These are phyloP conservation scores for Lineolata rhizophorae DNA, from an alignment of 495 filamentous ascomycete species.

Conservation along the genomic window DNA sequence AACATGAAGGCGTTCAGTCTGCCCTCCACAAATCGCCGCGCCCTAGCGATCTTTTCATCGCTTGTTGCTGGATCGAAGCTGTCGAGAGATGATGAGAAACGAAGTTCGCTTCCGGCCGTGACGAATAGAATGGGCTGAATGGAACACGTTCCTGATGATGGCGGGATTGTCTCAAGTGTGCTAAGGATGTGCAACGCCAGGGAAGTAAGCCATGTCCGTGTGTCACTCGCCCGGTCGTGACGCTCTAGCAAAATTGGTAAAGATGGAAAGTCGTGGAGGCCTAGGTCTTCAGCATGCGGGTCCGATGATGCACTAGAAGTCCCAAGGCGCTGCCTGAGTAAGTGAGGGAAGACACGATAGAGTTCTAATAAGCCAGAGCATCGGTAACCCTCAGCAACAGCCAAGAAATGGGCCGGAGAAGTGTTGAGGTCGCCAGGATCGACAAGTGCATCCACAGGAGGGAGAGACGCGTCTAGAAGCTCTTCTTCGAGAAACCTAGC, in stretches of 20 bases:
- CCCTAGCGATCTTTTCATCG: constrained; percentile 25
- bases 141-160: constrained; percentile 31
- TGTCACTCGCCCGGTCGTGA: too few relatives aligned
- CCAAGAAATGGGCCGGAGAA: constrained; percentile 30
- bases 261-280: constrained; percentile 4
- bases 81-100: constrained; percentile 14
- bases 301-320: constrained; percentile 3
- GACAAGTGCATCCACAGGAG: constrained; percentile 26
- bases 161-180: constrained; percentile 26
- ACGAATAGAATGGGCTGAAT: constrained; percentile 32
- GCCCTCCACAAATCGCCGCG: constrained; percentile 25
- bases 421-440: constrained; percentile 33
- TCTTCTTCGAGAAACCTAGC: constrained; percentile 28
- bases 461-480: constrained; percentile 26
- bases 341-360: constrained; percentile 31
- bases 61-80: constrained; percentile 20
- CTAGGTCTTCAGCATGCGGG: constrained; percentile 8
- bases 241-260: too few relatives aligned
- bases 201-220: constrained; percentile 29
- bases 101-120: constrained; percentile 26
- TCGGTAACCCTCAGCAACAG: constrained; percentile 34
- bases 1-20: constrained; percentile 25
- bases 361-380: constrained; percentile 31
- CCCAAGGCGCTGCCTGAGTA: constrained; percentile 23
- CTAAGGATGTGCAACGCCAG: constrained; percentile 30